Evolutionary conservation across 1,284 basidiomycete species (phyloP).

Genomic region (Irpex sp.): DNA sequence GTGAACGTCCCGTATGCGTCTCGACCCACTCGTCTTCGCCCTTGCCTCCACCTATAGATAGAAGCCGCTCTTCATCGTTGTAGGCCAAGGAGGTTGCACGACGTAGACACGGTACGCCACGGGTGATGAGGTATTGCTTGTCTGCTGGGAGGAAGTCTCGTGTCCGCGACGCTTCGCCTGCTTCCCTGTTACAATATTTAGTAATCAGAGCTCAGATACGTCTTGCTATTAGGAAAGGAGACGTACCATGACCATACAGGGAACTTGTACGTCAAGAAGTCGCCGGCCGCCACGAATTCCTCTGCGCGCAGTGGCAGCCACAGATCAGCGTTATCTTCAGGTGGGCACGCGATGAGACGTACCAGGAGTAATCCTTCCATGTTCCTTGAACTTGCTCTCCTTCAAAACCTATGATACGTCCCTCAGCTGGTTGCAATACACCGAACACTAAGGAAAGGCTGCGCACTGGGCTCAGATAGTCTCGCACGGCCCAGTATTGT

Average conservation of each 20-base stretch:
- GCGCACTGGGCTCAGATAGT: conserved; percentile 91
- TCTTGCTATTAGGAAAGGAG: not conserved
- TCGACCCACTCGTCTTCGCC: conserved; percentile 85
- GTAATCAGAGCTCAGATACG: not conserved
- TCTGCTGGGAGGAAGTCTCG: conserved; percentile 91
- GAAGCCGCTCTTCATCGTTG: conserved; percentile 87
- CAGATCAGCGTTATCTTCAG: not conserved
- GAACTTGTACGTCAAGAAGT: conserved; percentile 95
- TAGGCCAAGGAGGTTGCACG: conserved; percentile 90
- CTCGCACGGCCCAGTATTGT: conserved; percentile 94
- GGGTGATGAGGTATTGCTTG: conserved; percentile 95
- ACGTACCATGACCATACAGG: conserved; percentile 90
- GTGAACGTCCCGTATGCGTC: conserved; percentile 74
- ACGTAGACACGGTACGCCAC: conserved; percentile 89
- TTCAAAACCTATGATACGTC: conserved; percentile 72
- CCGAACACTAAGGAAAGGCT: conserved; percentile 13
- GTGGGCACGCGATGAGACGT: conserved; percentile 24
- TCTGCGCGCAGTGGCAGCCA: conserved; percentile 43
- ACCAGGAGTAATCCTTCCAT: conserved; percentile 96
- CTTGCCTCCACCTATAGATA: conserved; percentile 58
- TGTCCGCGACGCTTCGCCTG: conserved; percentile 78
- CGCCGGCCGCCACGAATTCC: conserved; percentile 94
- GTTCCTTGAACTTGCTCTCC: conserved; percentile 99
- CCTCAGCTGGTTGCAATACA: conserved; percentile 12
- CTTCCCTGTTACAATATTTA: conserved; percentile 60